A percentile compares a stretch with the other conserved stretches of the same genome.
Conservation (phyloP, 768 basidiomycete genomes). For the Tulasnella sp. region DNA sequence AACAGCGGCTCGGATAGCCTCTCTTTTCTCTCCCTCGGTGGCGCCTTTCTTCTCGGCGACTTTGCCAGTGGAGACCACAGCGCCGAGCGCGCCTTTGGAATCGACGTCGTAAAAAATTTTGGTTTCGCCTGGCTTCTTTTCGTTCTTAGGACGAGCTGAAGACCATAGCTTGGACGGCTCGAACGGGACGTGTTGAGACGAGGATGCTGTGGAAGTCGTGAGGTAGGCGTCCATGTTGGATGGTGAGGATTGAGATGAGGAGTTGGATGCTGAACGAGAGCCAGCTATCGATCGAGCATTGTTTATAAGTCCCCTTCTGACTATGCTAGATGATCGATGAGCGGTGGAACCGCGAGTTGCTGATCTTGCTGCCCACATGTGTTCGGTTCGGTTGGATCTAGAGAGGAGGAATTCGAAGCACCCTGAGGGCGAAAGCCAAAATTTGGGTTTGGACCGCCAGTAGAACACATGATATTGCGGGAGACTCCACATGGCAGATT, state of each 20-base stretch:
- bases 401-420: background rate
- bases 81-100: slow-evolving; percentile 17
- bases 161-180: slow-evolving; percentile 42
- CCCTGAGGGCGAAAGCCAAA: background rate
- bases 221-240: slow-evolving; percentile 38
- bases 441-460: background rate
- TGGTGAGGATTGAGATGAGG: background rate
- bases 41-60: slow-evolving; percentile 39
- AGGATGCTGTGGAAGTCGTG: slow-evolving; percentile 41
- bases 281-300: background rate
- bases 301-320: background rate
- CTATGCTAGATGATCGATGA: background rate
- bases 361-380: background rate
- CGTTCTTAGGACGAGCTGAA: slow-evolving; percentile 24
- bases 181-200: slow-evolving; percentile 30
- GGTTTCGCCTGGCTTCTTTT: slow-evolving; percentile 25
- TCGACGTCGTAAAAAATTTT: slow-evolving; percentile 28
- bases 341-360: background rate
- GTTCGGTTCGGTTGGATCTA: background rate
- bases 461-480: background rate
- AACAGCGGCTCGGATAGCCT: slow-evolving; percentile 60
- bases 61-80: slow-evolving; percentile 50
- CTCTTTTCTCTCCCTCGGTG: slow-evolving; percentile 44
- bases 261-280: background rate
- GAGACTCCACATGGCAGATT: background rate